Evolutionary conservation across 768 basidiomycete genomes (phyloP).

Genomic region (Mycena crocata): DNA sequence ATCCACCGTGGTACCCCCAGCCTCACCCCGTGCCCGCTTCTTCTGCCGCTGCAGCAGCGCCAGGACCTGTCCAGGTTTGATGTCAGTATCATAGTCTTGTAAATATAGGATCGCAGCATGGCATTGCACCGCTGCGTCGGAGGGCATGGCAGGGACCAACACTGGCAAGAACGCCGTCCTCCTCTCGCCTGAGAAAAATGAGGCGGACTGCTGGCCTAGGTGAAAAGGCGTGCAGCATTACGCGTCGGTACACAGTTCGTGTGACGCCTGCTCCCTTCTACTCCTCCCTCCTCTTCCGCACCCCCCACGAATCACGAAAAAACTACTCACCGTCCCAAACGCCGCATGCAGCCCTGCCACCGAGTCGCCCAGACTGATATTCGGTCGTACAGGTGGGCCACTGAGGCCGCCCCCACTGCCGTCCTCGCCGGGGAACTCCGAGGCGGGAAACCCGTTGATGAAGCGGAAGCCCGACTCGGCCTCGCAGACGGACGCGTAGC

Average conservation of each 20-base stretch:
- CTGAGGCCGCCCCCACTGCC: slow-evolving; percentile 63
- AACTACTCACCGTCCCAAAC: slow-evolving; percentile 69
- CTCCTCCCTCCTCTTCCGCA: too few relatives aligned
- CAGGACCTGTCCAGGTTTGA: slow-evolving; percentile 56
- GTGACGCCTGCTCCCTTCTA: too few relatives aligned
- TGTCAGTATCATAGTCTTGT: background rate
- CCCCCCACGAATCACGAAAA: too few relatives aligned
- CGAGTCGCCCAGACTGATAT: slow-evolving; percentile 79
- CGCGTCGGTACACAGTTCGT: too few relatives aligned
- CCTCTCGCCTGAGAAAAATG: too few relatives aligned
- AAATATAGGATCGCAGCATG: too few relatives aligned
- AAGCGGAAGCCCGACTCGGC: slow-evolving; percentile 81
- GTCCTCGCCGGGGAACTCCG: too few relatives aligned
- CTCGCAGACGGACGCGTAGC: slow-evolving; percentile 82
- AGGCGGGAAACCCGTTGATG: slow-evolving; percentile 75
- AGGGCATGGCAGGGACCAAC: too few relatives aligned
- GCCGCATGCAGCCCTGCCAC: slow-evolving; percentile 80
- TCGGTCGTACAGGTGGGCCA: slow-evolving; percentile 76
- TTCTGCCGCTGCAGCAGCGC: slow-evolving; percentile 65
- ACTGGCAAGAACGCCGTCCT: too few relatives aligned
- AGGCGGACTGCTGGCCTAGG: too few relatives aligned
- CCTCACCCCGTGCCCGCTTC: slow-evolving; percentile 41
- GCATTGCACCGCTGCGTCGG: too few relatives aligned
- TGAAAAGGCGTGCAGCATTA: too few relatives aligned
- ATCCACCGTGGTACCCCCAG: slow-evolving; percentile 69